Conservation (phyloP, 1,284 basidiomycete species). For the Cryptococcus sp. region DNA sequence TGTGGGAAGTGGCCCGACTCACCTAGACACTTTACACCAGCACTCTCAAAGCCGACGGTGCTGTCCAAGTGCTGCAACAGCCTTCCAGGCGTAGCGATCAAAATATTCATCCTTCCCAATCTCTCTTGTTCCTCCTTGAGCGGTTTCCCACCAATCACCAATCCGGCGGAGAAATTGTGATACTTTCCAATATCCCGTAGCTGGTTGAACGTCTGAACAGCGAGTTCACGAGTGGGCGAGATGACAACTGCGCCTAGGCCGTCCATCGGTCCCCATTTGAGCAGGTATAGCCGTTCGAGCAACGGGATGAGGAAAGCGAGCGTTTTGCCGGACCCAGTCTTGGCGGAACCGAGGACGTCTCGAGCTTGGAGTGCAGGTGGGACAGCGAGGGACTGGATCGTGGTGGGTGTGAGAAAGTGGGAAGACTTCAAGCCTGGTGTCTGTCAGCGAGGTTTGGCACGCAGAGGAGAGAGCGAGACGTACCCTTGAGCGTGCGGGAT, state of each 20-base stretch:
- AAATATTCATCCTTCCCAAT: constrained; percentile 88
- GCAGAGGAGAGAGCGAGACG: constrained; percentile 39
- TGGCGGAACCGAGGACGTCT: constrained; percentile 70
- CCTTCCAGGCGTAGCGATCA: constrained; percentile 93
- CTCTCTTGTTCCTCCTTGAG: constrained; percentile 88
- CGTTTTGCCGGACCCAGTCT: constrained; percentile 78
- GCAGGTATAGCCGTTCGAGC: constrained; percentile 66
- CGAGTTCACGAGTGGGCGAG: constrained; percentile 90
- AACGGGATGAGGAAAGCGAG: constrained; percentile 74
- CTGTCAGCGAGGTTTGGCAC: not conserved
- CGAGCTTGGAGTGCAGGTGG: constrained; percentile 61
- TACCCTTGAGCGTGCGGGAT: constrained; percentile 39
- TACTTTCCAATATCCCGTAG: constrained; percentile 83
- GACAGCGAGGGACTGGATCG: constrained; percentile 64
- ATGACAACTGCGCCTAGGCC: constrained; percentile 89
- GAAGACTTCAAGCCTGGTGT: constrained; percentile 69
- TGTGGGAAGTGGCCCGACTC: constrained; percentile 61
- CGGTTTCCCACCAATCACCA: constrained; percentile 95
- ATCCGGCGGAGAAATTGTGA: constrained; percentile 88
- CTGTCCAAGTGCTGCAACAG: constrained; percentile 97
- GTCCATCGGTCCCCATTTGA: constrained; percentile 73
- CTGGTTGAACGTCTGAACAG: constrained; percentile 96
- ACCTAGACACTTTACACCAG: constrained; percentile 88
- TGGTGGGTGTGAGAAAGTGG: constrained; percentile 80
- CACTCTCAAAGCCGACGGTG: constrained; percentile 87